A percentile compares a stretch with the other conserved stretches of the same genome.
Conservation (phyloP, 768 basidiomycete species). For the Amanita thiersii region DNA sequence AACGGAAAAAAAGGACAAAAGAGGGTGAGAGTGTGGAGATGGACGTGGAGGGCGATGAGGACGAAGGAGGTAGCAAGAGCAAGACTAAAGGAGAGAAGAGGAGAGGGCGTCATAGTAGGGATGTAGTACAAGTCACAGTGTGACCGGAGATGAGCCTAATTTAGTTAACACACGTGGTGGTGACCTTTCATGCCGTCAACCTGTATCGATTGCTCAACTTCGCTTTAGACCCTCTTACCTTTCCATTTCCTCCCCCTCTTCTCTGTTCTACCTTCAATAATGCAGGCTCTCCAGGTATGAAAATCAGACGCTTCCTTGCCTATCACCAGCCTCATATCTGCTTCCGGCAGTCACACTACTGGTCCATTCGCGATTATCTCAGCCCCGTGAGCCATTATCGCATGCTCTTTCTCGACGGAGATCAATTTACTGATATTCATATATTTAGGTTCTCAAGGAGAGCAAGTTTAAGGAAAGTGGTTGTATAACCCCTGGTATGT, state of each 20-base stretch:
- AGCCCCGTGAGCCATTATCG: constrained; percentile 54
- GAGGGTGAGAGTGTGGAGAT: too few species aligned
- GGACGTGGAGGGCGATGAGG: too few species aligned
- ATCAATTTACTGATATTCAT: constrained; percentile 24
- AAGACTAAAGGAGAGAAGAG: too few species aligned
- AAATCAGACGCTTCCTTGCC: neutral
- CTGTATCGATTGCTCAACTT: neutral
- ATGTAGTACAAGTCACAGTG: too few species aligned
- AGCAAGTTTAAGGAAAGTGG: constrained; percentile 99
- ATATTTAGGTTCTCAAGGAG: constrained; percentile 81
- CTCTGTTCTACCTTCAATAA: constrained; percentile 15
- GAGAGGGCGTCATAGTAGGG: too few species aligned
- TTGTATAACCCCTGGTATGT: constrained; percentile 84
- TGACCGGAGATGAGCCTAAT: too few species aligned
- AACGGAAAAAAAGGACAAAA: neutral
- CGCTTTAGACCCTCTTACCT: neutral
- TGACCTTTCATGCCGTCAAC: too few species aligned
- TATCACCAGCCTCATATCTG: constrained; percentile 5
- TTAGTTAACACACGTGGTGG: too few species aligned
- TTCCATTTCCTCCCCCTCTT: constrained; percentile 19
- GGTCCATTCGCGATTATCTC: constrained; percentile 91
- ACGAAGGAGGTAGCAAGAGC: too few species aligned
- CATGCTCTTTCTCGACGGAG: constrained; percentile 11
- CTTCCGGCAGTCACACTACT: constrained; percentile 70
- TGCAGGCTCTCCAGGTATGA: constrained; percentile 35